These are phyloP conservation scores for Saksenaea oblongispora DNA, from an alignment of 371 early-diverging fungal species.

Conservation along the genomic window DNA sequence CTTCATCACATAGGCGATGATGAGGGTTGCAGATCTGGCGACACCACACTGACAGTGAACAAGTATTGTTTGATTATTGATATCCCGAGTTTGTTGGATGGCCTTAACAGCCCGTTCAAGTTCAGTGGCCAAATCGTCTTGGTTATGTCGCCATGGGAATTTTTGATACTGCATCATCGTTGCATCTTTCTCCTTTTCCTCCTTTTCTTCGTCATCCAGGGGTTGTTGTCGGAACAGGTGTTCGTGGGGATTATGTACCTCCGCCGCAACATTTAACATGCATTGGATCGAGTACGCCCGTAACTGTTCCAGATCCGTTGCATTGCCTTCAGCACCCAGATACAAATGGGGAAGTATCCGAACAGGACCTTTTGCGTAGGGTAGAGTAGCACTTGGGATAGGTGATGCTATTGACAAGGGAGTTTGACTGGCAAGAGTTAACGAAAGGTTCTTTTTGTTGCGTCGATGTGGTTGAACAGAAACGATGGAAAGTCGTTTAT, in stretches of 20 bases:
- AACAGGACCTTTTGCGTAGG: slow-evolving; percentile 51
- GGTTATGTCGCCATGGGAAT: slow-evolving; percentile 79
- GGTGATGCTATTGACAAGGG: slow-evolving; percentile 9
- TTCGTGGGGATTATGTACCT: slow-evolving; percentile 57
- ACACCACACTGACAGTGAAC: slow-evolving; percentile 92
- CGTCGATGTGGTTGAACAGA: slow-evolving; percentile 16
- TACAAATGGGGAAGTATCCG: slow-evolving; percentile 70
- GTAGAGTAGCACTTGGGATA: slow-evolving; percentile 18
- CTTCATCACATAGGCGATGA: slow-evolving; percentile 89
- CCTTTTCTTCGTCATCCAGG: slow-evolving; percentile 17
- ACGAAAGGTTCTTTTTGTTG: slow-evolving; percentile 40
- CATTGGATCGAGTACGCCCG: slow-evolving; percentile 48
- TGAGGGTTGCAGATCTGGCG: slow-evolving; percentile 84
- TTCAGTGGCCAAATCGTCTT: slow-evolving; percentile 64
- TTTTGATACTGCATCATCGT: slow-evolving; percentile 52
- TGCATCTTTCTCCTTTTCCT: slow-evolving; percentile 3
- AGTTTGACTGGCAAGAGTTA: slow-evolving; percentile 27
- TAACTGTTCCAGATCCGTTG: slow-evolving; percentile 46
- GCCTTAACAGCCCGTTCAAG: slow-evolving; percentile 69
- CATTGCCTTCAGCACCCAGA: slow-evolving; percentile 71
- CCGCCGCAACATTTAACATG: slow-evolving; percentile 81
- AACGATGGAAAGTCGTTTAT: slow-evolving; percentile 2
- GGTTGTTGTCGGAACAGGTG: slow-evolving; percentile 23
- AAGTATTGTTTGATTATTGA: slow-evolving; percentile 61
- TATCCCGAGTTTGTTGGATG: slow-evolving; percentile 64